These are phyloP conservation scores for Retiboletus flavoniger DNA, from an alignment of 1,284 basidiomycete genomes.

Conservation along the genomic window DNA sequence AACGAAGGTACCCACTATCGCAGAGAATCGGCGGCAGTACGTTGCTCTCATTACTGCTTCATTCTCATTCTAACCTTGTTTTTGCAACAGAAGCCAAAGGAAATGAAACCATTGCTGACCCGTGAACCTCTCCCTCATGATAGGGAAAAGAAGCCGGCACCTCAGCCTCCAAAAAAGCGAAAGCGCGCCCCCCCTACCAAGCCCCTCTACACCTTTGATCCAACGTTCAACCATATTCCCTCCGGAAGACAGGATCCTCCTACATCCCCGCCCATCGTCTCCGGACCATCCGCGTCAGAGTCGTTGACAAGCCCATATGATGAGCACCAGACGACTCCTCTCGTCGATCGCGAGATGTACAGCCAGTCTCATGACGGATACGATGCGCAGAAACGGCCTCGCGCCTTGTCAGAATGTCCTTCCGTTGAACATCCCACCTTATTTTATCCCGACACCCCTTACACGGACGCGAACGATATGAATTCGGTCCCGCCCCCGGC, in stretches of 20 bases:
- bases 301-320: constrained; percentile 12
- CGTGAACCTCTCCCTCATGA: constrained; percentile 23
- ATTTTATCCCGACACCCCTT: constrained; percentile 13
- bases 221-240: constrained; percentile 19
- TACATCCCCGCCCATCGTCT: constrained; percentile 4
- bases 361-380: constrained; percentile 7
- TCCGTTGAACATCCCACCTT: constrained; percentile 6
- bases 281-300: constrained; percentile 12
- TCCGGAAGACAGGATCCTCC: constrained; percentile 23
- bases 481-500: constrained; percentile 13
- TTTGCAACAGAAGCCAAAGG: constrained; percentile 25
- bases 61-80: constrained; percentile 16
- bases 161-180: constrained; percentile 26
- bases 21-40: constrained; percentile 22
- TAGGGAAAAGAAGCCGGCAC: constrained; percentile 23
- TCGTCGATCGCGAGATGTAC: constrained; percentile 8
- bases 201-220: constrained; percentile 22
- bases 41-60: constrained; percentile 17
- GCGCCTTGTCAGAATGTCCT: constrained; percentile 11
- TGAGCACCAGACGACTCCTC: constrained; percentile 8
- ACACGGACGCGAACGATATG: constrained; percentile 18
- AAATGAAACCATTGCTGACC: constrained; percentile 24
- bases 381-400: constrained; percentile 19
- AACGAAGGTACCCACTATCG: constrained; percentile 17
- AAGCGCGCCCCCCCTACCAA: constrained; percentile 22